A percentile compares a stretch with the other conserved stretches of the same genome.
These are phyloP conservation scores for Stellera chamaejasme DNA, from an alignment of 345 rosid species.

Conservation along the genomic window DNA sequence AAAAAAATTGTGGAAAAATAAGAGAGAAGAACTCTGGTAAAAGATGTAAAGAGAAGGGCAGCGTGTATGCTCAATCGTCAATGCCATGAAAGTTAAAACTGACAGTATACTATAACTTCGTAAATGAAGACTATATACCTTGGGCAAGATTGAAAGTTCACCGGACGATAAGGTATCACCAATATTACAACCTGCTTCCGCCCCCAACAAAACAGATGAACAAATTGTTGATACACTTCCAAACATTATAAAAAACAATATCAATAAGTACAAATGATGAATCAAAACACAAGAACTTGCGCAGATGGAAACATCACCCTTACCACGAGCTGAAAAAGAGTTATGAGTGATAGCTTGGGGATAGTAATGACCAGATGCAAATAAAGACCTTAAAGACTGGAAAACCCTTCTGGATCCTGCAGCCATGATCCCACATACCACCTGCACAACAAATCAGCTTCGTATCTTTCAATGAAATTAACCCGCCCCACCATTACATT, in stretches of 20 bases:
- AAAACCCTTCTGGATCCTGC: conserved; percentile 31
- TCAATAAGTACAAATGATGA: neutral
- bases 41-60: neutral
- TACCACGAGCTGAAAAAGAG: conserved; percentile 15
- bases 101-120: neutral
- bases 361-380: conserved; percentile 13
- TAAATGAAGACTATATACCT: conserved; percentile 14
- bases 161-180: conserved; percentile 12
- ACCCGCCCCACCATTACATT: no score
- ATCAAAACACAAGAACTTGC: neutral
- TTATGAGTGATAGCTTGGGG: conserved; percentile 6
- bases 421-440: conserved; percentile 27
- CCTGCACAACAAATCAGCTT: no score
- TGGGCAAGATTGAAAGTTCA: conserved; percentile 13
- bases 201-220: neutral
- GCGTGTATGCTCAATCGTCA: no score
- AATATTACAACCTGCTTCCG: conserved; percentile 2
- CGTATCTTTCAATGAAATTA: no score
- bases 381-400: conserved; percentile 25
- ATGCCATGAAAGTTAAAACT: no score
- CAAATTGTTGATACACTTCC: neutral
- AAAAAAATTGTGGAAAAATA: neutral
- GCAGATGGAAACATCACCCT: neutral
- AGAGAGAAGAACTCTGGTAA: neutral
- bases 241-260: neutral